Evolutionary conservation across 805 yeast species (phyloP), one percentile per base, ranked within the genome.

Genomic region (Isabelozyma pseudorhagii): DNA sequence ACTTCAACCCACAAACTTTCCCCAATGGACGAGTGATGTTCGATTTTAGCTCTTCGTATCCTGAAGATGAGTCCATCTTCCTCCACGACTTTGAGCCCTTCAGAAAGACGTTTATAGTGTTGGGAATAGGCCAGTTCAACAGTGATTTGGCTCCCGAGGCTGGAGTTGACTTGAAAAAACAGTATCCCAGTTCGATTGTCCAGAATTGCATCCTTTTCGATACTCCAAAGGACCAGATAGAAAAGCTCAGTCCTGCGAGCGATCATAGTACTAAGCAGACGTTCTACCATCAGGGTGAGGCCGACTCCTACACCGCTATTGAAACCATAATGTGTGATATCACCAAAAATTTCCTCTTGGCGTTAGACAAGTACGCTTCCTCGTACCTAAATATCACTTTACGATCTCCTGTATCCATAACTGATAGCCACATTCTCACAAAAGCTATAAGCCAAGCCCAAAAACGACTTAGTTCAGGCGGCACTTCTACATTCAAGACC

Each of bases 21-120:
- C 97, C 97, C 0, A 77, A 78, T 45, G 98, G 98, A 0, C 69
- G 85, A 45, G 66, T 93, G 1, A 64, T 83, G 11, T 88, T 79
- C 59, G 84, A 83, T 49, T 82, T 82, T 54, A 65, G 68, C 10
- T 66, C 78, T 1, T 57, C 78, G 0, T 60, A 69, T 6, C 71
- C 78, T 1, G 85, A 81, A 48, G 75, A 74, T n/a, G 83, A 81
- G 40, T 77, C 86, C 27, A 67, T 84, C 6, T 84, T 87, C 47
- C 71, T 93, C 40, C 89, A 87, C 56, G 98, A 93, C 65, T 83
- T 93, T 54, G 97, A 94, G 67, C 96, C 97, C 1, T 90, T 80
- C 66, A 70, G 97, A 46, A 89, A 90, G 61, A 82, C 87, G 0
- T 81, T 89, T 56, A 75, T 85, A 7, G 83, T 85, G 5, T 44